These are phyloP conservation scores for Colletotrichum graminicola DNA, from an alignment of 2,329 filamentous ascomycete genomes.

Conservation along the genomic window DNA sequence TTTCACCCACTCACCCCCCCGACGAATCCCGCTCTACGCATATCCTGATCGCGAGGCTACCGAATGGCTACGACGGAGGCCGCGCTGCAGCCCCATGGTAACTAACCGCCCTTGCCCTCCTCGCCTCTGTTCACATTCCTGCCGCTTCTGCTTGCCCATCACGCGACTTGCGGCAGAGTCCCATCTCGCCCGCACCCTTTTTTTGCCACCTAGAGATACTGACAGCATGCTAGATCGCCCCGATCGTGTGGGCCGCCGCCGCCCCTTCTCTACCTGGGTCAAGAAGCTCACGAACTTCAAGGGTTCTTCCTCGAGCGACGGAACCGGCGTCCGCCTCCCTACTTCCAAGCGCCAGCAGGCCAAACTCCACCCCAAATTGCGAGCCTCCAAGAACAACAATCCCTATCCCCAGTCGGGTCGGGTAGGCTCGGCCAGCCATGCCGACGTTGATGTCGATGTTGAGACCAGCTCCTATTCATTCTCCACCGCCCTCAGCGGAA, in stretches of 20 bases:
- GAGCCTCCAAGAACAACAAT: slow-evolving; percentile 79
- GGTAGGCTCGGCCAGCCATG: slow-evolving; percentile 52
- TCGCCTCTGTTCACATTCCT: not conserved
- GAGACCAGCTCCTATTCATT: slow-evolving; percentile 64
- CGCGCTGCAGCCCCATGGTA: slow-evolving; percentile 44
- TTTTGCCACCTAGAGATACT: slow-evolving; percentile 44
- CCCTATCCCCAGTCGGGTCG: slow-evolving; percentile 90
- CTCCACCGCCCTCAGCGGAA: slow-evolving; percentile 67
- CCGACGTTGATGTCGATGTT: slow-evolving; percentile 40
- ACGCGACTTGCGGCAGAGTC: slow-evolving; percentile 6
- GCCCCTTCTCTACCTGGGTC: slow-evolving; percentile 93
- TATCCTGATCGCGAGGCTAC: slow-evolving; percentile 13
- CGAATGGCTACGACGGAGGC: slow-evolving; percentile 45
- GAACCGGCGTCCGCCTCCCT: slow-evolving; percentile 47
- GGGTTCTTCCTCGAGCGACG: slow-evolving; percentile 69
- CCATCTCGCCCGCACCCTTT: slow-evolving; percentile 5
- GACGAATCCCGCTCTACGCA: not conserved
- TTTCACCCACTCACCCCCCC: no score
- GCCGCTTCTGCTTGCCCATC: not conserved
- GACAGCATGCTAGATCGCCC: slow-evolving; percentile 71
- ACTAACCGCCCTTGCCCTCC: slow-evolving; percentile 4
- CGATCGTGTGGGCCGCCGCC: slow-evolving; percentile 73
- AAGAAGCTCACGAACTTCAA: slow-evolving; percentile 94
- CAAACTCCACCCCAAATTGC: slow-evolving; percentile 67
- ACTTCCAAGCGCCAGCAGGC: slow-evolving; percentile 57